Evolutionary conservation across 129 eudicot genomes (phyloP).

Genomic region (Tagetes erecta): DNA sequence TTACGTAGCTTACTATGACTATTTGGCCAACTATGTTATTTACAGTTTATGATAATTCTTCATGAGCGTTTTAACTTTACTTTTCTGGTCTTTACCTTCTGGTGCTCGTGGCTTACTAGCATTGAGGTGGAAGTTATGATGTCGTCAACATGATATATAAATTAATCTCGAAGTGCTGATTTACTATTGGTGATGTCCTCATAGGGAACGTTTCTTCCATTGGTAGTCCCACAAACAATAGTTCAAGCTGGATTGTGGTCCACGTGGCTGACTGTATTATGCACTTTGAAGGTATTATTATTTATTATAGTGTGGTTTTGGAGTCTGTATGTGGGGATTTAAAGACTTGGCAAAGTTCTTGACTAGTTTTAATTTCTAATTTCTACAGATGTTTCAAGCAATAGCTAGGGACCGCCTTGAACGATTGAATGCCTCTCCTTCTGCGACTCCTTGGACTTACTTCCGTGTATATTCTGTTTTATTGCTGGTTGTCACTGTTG

Average conservation of each 20-base stretch:
- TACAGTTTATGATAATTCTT: background rate
- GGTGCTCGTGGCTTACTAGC: slow-evolving; percentile 13
- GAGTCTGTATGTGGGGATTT: slow-evolving; percentile 25
- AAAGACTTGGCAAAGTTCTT: background rate
- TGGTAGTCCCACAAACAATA: slow-evolving; percentile 73
- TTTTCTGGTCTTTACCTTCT: background rate
- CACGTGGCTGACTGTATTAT: slow-evolving; percentile 71
- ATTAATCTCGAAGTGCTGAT: slow-evolving; percentile 12
- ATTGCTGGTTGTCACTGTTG: slow-evolving; percentile 67
- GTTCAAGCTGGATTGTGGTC: slow-evolving; percentile 81
- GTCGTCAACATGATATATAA: background rate
- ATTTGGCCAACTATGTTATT: slow-evolving; percentile 4
- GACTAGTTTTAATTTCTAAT: background rate
- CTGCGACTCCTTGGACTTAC: slow-evolving; percentile 91
- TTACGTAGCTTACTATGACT: slow-evolving; percentile 9
- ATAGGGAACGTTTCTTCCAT: slow-evolving; percentile 93
- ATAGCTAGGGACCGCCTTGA: slow-evolving; percentile 96
- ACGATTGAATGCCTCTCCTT: slow-evolving; percentile 93
- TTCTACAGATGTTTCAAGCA: slow-evolving; percentile 92
- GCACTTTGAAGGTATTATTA: slow-evolving; percentile 76
- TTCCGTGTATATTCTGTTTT: slow-evolving; percentile 86
- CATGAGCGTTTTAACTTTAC: slow-evolving; percentile 10
- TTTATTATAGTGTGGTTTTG: background rate
- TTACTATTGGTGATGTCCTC: slow-evolving; percentile 17
- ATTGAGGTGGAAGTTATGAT: slow-evolving; percentile 4